Percentiles rank a stretch among this genome's conserved stretches.
Evolutionary conservation across 1,284 basidiomycete genomes (phyloP).

Genomic region (Megacollybia platyphylla): DNA sequence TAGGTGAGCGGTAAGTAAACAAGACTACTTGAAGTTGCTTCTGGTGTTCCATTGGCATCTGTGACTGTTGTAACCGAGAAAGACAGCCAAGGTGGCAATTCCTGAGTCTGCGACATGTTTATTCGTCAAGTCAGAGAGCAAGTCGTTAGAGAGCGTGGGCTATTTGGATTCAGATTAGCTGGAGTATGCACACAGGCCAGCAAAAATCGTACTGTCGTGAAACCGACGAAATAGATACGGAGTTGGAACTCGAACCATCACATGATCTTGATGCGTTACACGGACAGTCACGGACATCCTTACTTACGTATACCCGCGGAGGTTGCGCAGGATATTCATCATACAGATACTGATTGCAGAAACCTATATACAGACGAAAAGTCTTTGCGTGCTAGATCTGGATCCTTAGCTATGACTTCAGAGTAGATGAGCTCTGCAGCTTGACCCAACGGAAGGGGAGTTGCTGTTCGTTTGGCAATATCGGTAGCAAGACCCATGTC

Average conservation of each 20-base stretch:
- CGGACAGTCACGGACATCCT: too few relatives aligned
- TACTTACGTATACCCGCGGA: too few relatives aligned
- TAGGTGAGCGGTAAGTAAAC: slow-evolving; percentile 56
- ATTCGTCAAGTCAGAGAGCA: not conserved
- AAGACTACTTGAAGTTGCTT: slow-evolving; percentile 37
- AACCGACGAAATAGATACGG: too few relatives aligned
- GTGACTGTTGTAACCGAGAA: slow-evolving; percentile 35
- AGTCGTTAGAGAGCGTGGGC: not conserved
- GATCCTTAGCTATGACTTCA: slow-evolving; percentile 35
- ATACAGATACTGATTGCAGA: slow-evolving; percentile 19
- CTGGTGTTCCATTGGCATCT: slow-evolving; percentile 31
- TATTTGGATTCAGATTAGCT: too few relatives aligned
- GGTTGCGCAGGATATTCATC: not conserved
- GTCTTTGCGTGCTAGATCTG: slow-evolving; percentile 55
- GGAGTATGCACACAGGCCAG: too few relatives aligned
- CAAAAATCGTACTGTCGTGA: too few relatives aligned
- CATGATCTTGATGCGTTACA: too few relatives aligned
- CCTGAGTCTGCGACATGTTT: slow-evolving; percentile 44
- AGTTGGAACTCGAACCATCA: too few relatives aligned
- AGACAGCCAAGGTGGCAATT: slow-evolving; percentile 54
- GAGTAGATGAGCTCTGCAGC: slow-evolving; percentile 50
- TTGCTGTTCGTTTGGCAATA: slow-evolving; percentile 37
- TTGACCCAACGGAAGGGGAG: slow-evolving; percentile 51
- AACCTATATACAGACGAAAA: slow-evolving; percentile 73
- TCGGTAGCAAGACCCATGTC: slow-evolving; percentile 71